Percentiles rank a stretch among this genome's conserved stretches.
These are phyloP conservation scores for Prunus fruticosa DNA, from an alignment of 306 rosid species.

Conservation along the genomic window DNA sequence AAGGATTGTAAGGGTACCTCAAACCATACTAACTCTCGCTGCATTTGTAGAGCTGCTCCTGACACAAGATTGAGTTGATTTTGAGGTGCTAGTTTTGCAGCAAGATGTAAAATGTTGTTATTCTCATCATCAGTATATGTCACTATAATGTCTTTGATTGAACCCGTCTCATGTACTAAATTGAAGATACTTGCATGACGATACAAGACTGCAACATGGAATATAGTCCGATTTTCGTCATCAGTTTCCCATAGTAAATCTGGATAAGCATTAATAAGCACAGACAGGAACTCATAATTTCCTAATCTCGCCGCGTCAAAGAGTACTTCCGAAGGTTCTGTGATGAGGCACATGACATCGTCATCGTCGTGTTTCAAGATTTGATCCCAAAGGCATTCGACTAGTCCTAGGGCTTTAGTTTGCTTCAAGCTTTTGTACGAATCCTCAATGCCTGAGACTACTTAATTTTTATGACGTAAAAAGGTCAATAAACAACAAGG, in stretches of 20 bases:
- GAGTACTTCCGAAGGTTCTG: neutral
- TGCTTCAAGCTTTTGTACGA: conserved; percentile 6
- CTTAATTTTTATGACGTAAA: neutral
- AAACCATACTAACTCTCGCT: conserved; percentile 31
- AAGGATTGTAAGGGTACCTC: conserved; percentile 7
- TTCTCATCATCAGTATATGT: neutral
- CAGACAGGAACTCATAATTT: conserved; percentile 26
- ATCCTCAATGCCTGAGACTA: neutral
- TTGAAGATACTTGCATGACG: conserved; percentile 26
- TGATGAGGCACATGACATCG: neutral
- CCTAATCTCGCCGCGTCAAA: conserved; percentile 26
- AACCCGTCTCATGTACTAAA: conserved; percentile 25
- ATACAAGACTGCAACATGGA: conserved; percentile 26
- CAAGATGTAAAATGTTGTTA: conserved; percentile 27
- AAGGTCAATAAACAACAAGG: neutral
- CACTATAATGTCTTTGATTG: conserved; percentile 13
- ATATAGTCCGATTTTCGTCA: conserved; percentile 6
- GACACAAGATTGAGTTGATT: conserved; percentile 26
- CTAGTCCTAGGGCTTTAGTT: conserved; percentile 17
- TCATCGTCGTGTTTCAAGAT: neutral
- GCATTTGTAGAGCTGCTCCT: conserved; percentile 39
- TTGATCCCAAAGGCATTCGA: conserved; percentile 13
- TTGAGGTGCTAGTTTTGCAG: conserved; percentile 22
- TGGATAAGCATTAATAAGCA: conserved; percentile 18
- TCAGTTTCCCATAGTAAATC: conserved; percentile 22